Evolutionary conservation across 2,329 filamentous ascomycete genomes (phyloP).

Genomic region (Xylaria arbuscula): DNA sequence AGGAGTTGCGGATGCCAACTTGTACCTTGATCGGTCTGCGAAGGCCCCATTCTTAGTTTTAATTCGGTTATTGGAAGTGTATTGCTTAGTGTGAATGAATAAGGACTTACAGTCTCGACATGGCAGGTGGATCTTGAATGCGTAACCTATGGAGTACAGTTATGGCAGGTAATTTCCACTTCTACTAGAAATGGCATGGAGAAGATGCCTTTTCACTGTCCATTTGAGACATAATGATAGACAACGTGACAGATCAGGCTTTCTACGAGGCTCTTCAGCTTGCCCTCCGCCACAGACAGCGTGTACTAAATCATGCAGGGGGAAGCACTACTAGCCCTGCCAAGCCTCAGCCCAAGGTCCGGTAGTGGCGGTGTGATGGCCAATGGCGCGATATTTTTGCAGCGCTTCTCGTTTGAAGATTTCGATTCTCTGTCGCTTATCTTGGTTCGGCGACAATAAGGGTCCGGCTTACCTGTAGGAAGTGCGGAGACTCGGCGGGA

Average conservation of each 20-base stretch:
- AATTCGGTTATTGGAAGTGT: not conserved
- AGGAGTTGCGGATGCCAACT: constrained; percentile 57
- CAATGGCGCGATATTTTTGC: not conserved
- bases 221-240: not conserved
- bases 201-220: not conserved
- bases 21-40: constrained; percentile 57
- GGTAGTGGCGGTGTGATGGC: constrained; percentile 22
- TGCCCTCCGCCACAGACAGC: not conserved
- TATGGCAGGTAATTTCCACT: not conserved
- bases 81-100: not conserved
- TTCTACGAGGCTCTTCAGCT: constrained; percentile 15
- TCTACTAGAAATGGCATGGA: not conserved
- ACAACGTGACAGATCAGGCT: not conserved
- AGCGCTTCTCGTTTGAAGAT: not conserved
- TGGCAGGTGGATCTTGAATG: constrained; percentile 3
- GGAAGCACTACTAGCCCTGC: constrained; percentile 24
- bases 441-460: not conserved
- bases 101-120: constrained; percentile 31
- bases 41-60: constrained; percentile 27
- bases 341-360: constrained; percentile 28
- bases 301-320: constrained; percentile 18
- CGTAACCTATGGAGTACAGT: not conserved
- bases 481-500: constrained; percentile 1
- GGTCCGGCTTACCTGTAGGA: constrained; percentile 17
- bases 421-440: not conserved